Evolutionary conservation across 78 protist species (phyloP).

Genomic region (Dictyostelium discoideum): DNA sequence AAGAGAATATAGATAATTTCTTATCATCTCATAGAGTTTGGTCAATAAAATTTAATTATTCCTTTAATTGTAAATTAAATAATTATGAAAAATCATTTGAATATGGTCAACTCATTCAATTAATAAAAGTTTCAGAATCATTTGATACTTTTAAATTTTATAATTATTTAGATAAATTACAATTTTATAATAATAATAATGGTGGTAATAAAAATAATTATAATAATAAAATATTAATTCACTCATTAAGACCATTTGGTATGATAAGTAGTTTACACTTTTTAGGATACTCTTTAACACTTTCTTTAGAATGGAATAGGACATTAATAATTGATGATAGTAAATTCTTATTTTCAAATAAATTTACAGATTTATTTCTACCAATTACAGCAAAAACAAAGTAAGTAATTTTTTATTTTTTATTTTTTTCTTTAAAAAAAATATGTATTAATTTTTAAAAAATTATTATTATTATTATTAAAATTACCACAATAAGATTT

Average conservation of each 20-base stretch:
- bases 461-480: no score
- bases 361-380: neutral
- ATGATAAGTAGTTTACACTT: neutral
- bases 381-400: neutral
- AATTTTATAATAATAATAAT: neutral
- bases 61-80: neutral
- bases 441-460: neutral
- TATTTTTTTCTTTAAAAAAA: neutral
- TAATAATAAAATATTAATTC: neutral
- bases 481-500: no score
- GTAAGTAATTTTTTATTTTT: neutral
- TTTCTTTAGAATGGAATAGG: neutral
- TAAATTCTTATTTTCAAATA: neutral
- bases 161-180: neutral
- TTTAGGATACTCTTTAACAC: neutral
- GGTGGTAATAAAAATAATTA: neutral
- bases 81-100: neutral
- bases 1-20: neutral
- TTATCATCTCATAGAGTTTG: neutral
- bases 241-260: neutral
- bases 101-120: neutral
- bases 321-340: neutral
- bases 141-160: neutral
- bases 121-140: neutral
- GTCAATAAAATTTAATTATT: neutral